phyloP scores from a whole-genome alignment of 1,139 yeast genomes.

The Kluyveromyces marxianus region DNA sequence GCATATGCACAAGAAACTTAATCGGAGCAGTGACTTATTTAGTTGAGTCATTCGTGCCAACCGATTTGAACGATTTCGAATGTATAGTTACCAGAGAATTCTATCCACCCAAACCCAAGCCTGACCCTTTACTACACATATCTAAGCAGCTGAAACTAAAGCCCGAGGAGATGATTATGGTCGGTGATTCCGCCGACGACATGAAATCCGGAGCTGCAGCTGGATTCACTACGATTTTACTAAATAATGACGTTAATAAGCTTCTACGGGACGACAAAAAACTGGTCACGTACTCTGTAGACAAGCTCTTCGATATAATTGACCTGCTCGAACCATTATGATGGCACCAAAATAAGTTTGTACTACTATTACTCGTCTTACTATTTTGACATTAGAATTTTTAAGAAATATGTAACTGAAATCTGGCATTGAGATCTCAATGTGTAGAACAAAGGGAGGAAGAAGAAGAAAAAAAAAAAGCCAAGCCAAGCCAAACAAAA shows the following conservation, averaged over 20 bases:
- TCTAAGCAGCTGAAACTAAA: conserved; percentile 38
- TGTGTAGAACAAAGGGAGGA: too few species aligned
- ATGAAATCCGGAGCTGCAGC: conserved; percentile 53
- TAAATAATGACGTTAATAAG: conserved; percentile 42
- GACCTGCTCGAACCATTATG: conserved; percentile 5
- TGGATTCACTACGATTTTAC: conserved; percentile 47
- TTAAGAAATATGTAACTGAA: too few species aligned
- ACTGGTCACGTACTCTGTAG: conserved; percentile 34
- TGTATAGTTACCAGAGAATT: conserved; percentile 54
- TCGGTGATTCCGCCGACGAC: conserved; percentile 62
- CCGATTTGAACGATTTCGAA: conserved; percentile 33
- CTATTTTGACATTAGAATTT: too few species aligned
- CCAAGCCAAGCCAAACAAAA: too few species aligned
- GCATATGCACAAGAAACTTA: conserved; percentile 56
- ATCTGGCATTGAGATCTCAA: too few species aligned
- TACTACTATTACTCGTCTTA: too few species aligned
- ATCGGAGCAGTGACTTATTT: conserved; percentile 42
- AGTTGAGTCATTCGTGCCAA: conserved; percentile 36
- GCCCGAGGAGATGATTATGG: conserved; percentile 49
- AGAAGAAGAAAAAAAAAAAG: too few species aligned
- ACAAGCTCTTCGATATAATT: conserved; percentile 38
- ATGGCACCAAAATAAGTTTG: too few species aligned
- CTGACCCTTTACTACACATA: conserved; percentile 50
- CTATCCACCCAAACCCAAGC: conserved; percentile 57
- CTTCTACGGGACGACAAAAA: conserved; percentile 35